phyloP scores from a whole-genome alignment of 2,329 filamentous ascomycete genomes.

The Aspergillus sp. region DNA sequence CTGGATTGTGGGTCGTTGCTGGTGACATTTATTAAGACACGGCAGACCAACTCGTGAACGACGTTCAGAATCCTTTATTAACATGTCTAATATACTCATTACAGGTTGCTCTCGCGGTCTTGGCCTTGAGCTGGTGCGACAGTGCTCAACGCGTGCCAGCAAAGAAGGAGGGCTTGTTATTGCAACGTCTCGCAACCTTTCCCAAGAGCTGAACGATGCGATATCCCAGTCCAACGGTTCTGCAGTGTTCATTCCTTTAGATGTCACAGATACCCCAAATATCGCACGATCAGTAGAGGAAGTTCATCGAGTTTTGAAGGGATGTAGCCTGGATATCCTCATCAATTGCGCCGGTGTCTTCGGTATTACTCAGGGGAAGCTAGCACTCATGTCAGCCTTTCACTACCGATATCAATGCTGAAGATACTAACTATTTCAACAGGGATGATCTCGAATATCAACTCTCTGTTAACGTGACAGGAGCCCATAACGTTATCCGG shows the following conservation, averaged over 20 bases:
- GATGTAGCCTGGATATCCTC: slow-evolving; percentile 41
- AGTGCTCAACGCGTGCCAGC: slow-evolving; percentile 11
- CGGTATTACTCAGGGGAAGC: neutral
- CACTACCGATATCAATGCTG: neutral
- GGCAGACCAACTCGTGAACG: too few relatives aligned
- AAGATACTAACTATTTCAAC: neutral
- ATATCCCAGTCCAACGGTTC: slow-evolving; percentile 22
- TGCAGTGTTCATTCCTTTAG: slow-evolving; percentile 33
- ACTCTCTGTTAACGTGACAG: slow-evolving; percentile 45
- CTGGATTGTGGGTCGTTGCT: too few relatives aligned
- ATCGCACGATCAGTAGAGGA: slow-evolving; percentile 30
- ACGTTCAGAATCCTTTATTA: too few relatives aligned
- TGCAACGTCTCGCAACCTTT: slow-evolving; percentile 9
- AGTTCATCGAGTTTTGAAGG: slow-evolving; percentile 27
- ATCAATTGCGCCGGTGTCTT: slow-evolving; percentile 41
- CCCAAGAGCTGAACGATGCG: neutral
- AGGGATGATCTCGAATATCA: slow-evolving; percentile 40
- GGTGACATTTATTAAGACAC: too few relatives aligned
- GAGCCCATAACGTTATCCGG: slow-evolving; percentile 40
- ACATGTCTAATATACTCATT: slow-evolving; percentile 18
- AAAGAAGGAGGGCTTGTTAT: slow-evolving; percentile 2
- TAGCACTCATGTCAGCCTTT: neutral
- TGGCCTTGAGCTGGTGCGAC: slow-evolving; percentile 24
- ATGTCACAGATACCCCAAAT: slow-evolving; percentile 30
- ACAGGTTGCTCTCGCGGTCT: slow-evolving; percentile 29